These are phyloP conservation scores for Mycogone perniciosa DNA, from an alignment of 2,329 filamentous ascomycete genomes.

Conservation along the genomic window DNA sequence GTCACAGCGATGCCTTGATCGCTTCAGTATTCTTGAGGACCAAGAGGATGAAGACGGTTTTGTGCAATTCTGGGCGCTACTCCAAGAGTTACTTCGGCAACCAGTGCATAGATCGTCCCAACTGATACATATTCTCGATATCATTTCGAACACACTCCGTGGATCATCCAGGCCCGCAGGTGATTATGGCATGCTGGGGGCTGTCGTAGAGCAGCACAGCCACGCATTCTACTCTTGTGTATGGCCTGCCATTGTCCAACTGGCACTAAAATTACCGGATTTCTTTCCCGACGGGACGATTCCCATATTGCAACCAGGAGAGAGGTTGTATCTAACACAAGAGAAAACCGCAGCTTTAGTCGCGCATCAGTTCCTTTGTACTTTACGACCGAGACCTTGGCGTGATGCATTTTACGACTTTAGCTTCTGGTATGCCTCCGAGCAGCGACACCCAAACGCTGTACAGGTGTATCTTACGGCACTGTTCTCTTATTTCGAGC, in stretches of 20 bases:
- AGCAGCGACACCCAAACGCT: constrained; percentile 25
- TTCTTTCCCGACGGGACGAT: constrained; percentile 18
- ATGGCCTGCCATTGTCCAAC: constrained; percentile 21
- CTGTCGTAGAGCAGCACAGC: constrained; percentile 1
- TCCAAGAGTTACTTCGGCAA: constrained; percentile 18
- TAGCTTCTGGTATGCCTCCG: constrained; percentile 28
- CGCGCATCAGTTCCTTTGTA: constrained; percentile 27
- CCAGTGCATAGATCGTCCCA: constrained; percentile 9
- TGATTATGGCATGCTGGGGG: constrained; percentile 19
- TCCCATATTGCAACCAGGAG: constrained; percentile 13
- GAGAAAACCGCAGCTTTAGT: constrained; percentile 25
- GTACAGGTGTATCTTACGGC: constrained; percentile 25
- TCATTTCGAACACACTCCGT: constrained; percentile 19
- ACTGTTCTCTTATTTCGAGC: constrained; percentile 24
- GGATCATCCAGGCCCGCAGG: constrained; percentile 14
- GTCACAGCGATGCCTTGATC: constrained; percentile 19
- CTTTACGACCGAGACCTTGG: constrained; percentile 15
- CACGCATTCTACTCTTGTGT: constrained; percentile 10
- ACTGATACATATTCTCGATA: constrained; percentile 24
- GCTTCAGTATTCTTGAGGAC: constrained; percentile 24
- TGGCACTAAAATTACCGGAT: constrained; percentile 17
- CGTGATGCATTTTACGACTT: constrained; percentile 26
- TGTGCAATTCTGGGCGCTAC: constrained; percentile 22
- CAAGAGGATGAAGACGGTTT: constrained; percentile 20
- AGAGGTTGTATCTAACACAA: constrained; percentile 17